Evolutionary conservation across 2,329 filamentous ascomycete genomes (phyloP), one percentile per base, ranked within the genome.

Genomic region (Boeremia lycopersici): DNA sequence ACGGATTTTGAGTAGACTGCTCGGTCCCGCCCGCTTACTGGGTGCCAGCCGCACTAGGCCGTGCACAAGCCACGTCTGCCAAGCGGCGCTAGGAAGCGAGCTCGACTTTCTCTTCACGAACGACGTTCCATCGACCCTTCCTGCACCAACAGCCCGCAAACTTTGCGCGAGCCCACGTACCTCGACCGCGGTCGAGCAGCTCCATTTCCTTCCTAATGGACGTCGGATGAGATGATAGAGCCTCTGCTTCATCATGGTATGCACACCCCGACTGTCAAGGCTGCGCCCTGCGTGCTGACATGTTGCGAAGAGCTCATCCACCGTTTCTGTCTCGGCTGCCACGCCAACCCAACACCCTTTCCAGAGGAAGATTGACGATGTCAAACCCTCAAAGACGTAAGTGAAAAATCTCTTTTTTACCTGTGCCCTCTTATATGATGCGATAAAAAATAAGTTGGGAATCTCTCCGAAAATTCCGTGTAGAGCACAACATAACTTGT

Each of bases 381-480:
- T 93, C 67, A 93, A 91, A 72, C 86, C 91, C 43, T 89, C 90
- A 30, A 99, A 98, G 78, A 91, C 87, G 95, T 96, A 87, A 79
- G 88, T 70, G n/a, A 49, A 45, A 23, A 2, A 29, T 41, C 59
- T 46, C 49, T 23, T 28, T 38, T 25, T 17, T 23, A 39, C 54
- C 34, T 19, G 33, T 40, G 44, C 53, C 35, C 54, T 54, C 58
- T 61, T 56, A 86, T 82, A 96, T 96, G 93, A 96, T 90, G 85
- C 73, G 81, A 83, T 79, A 79, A 80, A 54, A 87, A 88, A 65
- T 90, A 96, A 96, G 85, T 86, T 99, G 95, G 95, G 95, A 99
- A 99, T 99, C 95, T 99, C 96, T 99, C 95, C 89, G 91, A 98
- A 90, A 84, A 86, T 78, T 81, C 78, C 84, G 52, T 99, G 95